phyloP scores from a whole-genome alignment of 306 rosid genomes.

The Prunus mira region DNA sequence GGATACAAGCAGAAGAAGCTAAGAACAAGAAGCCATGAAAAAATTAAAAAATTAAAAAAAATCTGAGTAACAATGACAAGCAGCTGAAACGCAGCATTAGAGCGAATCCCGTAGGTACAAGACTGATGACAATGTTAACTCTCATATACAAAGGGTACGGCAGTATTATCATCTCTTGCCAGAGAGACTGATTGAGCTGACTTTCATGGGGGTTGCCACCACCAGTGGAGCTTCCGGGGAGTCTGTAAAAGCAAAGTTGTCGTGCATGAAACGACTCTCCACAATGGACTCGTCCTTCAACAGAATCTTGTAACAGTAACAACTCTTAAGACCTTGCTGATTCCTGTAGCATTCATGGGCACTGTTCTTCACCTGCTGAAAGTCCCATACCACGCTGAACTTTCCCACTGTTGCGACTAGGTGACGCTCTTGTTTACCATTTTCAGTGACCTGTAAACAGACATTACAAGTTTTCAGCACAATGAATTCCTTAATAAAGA shows the following conservation, averaged over 20 bases:
- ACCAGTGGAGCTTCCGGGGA: slow-evolving; percentile 95
- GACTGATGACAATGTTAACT: not conserved
- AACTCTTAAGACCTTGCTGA: slow-evolving; percentile 95
- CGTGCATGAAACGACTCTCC: slow-evolving; percentile 91
- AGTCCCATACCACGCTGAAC: slow-evolving; percentile 97
- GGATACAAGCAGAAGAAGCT: slow-evolving; percentile 27
- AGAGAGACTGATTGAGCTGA: slow-evolving; percentile 85
- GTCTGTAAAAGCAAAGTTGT: slow-evolving; percentile 65
- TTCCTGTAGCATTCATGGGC: slow-evolving; percentile 78
- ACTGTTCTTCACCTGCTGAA: slow-evolving; percentile 86
- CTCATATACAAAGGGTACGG: not conserved
- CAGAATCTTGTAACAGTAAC: slow-evolving; percentile 86
- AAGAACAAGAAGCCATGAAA: not conserved
- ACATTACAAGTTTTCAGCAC: not conserved
- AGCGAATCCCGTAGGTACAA: slow-evolving; percentile 2
- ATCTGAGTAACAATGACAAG: not conserved
- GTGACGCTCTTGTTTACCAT: slow-evolving; percentile 94
- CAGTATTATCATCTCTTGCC: slow-evolving; percentile 43
- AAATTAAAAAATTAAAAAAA: not conserved
- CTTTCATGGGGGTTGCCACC: slow-evolving; percentile 93
- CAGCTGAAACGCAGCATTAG: not conserved
- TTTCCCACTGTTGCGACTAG: slow-evolving; percentile 90
- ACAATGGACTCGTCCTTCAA: slow-evolving; percentile 88
- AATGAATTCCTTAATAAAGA: not conserved
- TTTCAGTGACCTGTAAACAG: slow-evolving; percentile 75